A percentile compares a stretch with the other conserved stretches of the same genome.
phyloP scores from a whole-genome alignment of 352 stramenopile species.

The Phytophthora kernoviae region DNA sequence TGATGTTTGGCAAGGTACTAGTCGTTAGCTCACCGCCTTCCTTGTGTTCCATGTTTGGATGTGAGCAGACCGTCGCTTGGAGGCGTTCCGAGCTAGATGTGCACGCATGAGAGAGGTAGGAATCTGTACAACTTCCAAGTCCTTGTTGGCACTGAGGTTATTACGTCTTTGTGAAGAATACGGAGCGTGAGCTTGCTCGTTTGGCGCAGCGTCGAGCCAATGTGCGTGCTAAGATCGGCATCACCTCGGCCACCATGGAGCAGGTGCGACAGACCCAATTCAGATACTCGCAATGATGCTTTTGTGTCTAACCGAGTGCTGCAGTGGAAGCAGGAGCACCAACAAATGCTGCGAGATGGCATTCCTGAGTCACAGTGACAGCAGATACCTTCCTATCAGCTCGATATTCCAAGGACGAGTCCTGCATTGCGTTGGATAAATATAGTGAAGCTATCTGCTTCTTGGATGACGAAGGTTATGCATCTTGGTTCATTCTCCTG shows the following conservation, averaged over 20 bases:
- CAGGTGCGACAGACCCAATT: constrained; percentile 14
- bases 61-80: constrained; percentile 17
- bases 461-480: neutral
- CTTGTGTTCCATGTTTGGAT: constrained; percentile 8
- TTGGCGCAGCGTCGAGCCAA: constrained; percentile 22
- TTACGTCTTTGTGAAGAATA: constrained; percentile 14
- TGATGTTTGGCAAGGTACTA: constrained; percentile 4
- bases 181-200: constrained; percentile 30
- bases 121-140: neutral
- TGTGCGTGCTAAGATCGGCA: constrained; percentile 28
- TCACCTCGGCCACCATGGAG: constrained; percentile 33
- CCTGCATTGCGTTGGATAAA: constrained; percentile 18
- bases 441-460: constrained; percentile 17
- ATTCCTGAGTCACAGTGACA: neutral
- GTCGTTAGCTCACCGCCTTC: neutral
- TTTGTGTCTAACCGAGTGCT: constrained; percentile 1
- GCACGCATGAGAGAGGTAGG: constrained; percentile 29
- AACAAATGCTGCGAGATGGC: constrained; percentile 33
- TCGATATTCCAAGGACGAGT: neutral
- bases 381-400: constrained; percentile 1
- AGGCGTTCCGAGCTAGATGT: constrained; percentile 29
- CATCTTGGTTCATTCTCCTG: neutral
- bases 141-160: neutral
- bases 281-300: neutral
- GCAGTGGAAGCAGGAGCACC: constrained; percentile 42